Evolutionary conservation across 169 alveolate genomes (phyloP), one percentile per base, ranked within the genome.

Genomic region (Plasmodium gallinaceum): DNA sequence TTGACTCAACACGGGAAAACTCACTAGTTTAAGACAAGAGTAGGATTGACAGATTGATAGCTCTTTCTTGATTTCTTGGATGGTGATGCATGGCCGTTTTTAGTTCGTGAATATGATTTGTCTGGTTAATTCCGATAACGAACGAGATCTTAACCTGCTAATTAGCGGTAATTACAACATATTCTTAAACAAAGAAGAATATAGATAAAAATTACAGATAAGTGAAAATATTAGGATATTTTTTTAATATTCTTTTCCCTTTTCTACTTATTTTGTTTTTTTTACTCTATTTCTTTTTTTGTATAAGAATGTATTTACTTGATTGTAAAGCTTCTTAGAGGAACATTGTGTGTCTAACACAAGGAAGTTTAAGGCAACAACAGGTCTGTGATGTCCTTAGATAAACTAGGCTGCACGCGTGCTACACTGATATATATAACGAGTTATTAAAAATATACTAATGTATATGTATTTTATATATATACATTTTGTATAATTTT

Each of bases 361-460:
- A 94, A 88, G 97, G 97, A 92, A 96, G 98, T 92, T 94, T 94
- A 96, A 95, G 97, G 97, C 97, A 94, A 96, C 95, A 96, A 95
- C 98, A 95, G 97, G 97, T 96, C 97, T 95, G 98, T 92, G 97
- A 95, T 95, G 97, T 95, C 97, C 97, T 94, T 93, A 95, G 96
- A 95, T 94, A 94, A 93, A 94, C 97, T 94, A 96, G 97, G 96
- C 98, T 93, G 97, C 98, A 93, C 98, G 86, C 91, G 97, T 96
- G 97, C 98, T 95, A 95, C 98, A 95, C 95, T 94, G 97, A 94
- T 91, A 95, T 88, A 92, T 85, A 85, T 95, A 95, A 88, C 96
- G 94, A 93, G 97, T 92, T 20, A 0, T 39, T 64, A 76, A 51
- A 76, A 61, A 20, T 76, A 62, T 60, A 46, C 43, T 0, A n/a